Percentiles rank a stretch among this genome's conserved stretches.
These are phyloP conservation scores for Pulicaria dysenterica DNA, from an alignment of 129 eudicot genomes.

Conservation along the genomic window DNA sequence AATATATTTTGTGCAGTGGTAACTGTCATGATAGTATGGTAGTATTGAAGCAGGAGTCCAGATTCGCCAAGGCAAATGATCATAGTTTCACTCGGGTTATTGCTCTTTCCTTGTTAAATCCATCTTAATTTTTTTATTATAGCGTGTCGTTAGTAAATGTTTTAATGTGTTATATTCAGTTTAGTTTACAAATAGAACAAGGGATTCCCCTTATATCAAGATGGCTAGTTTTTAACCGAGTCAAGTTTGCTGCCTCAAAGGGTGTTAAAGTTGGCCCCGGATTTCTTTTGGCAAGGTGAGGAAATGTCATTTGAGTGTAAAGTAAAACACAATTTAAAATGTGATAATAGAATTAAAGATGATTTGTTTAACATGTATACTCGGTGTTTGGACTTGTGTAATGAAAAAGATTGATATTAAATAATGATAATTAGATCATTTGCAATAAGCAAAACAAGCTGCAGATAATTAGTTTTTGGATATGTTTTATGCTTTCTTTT, in stretches of 20 bases:
- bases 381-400: background rate
- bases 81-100: slow-evolving; percentile 74
- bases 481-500: background rate
- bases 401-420: background rate
- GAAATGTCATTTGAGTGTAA: background rate
- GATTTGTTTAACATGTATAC: too few species aligned
- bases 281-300: slow-evolving; percentile 84
- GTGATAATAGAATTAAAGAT: slow-evolving; percentile 6
- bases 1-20: slow-evolving; percentile 62
- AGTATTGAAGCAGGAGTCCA: slow-evolving; percentile 83
- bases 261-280: slow-evolving; percentile 86
- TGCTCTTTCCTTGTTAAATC: slow-evolving; percentile 23
- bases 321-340: background rate
- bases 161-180: slow-evolving; percentile 48
- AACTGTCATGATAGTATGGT: slow-evolving; percentile 82
- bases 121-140: background rate
- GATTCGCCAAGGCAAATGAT: slow-evolving; percentile 83
- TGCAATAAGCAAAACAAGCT: background rate
- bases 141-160: background rate
- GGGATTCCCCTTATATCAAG: slow-evolving; percentile 84
- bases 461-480: too few species aligned
- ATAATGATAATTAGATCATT: background rate
- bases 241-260: slow-evolving; percentile 85
- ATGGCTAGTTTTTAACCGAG: slow-evolving; percentile 90
- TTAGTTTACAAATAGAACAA: slow-evolving; percentile 90